Conservation (phyloP, 208 protist species). For the Naegleria fowleri region DNA sequence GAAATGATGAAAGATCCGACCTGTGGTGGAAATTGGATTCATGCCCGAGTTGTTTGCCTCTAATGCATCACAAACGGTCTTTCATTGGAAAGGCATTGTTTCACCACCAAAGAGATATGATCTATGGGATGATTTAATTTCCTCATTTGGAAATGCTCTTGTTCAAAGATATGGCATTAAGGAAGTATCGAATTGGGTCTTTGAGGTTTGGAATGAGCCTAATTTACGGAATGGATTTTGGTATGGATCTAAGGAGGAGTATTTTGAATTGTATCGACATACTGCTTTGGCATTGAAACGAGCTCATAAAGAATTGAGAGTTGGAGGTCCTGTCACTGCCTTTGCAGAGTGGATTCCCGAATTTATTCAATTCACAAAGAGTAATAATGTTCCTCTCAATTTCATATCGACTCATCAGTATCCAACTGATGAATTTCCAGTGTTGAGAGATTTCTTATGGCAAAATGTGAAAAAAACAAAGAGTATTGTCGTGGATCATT, state of each 20-base stretch:
- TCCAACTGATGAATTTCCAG: constrained; percentile 14
- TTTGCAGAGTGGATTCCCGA: not conserved
- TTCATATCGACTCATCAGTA: constrained; percentile 30
- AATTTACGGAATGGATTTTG: not conserved
- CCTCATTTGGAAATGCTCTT: not conserved
- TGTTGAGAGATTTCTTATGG: not conserved
- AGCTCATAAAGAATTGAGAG: not conserved
- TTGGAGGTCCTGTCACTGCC: constrained; percentile 26
- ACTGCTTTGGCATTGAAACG: constrained; percentile 21
- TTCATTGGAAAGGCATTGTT: constrained; percentile 11
- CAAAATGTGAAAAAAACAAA: not conserved
- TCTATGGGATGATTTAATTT: constrained; percentile 20
- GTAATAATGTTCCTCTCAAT: constrained; percentile 19
- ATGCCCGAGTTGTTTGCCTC: constrained; percentile 30
- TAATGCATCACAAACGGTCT: not conserved
- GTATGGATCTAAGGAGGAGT: constrained; percentile 1
- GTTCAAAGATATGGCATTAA: constrained; percentile 20
- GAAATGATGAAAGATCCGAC: too few relatives aligned
- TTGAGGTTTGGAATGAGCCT: constrained; percentile 39
- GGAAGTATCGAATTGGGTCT: not conserved
- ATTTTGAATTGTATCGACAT: constrained; percentile 19
- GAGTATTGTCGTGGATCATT: not conserved
- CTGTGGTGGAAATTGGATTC: constrained; percentile 35
- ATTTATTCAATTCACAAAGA: not conserved
- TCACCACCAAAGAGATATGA: not conserved